These are phyloP conservation scores for Ceriops tagal DNA, from an alignment of 345 rosid genomes.

Conservation along the genomic window DNA sequence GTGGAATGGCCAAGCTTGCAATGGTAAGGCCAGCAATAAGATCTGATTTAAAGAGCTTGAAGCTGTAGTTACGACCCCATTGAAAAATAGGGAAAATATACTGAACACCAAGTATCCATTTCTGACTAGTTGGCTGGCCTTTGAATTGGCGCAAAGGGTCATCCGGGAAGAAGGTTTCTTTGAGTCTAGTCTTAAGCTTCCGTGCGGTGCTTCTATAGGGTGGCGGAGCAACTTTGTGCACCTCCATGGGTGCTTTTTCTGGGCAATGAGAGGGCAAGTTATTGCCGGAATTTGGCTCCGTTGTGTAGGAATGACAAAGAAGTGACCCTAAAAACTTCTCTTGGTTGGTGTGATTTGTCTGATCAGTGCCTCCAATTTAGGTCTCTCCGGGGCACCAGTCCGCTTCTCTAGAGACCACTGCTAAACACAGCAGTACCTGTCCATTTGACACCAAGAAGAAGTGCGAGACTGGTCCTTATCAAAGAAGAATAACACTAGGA, in stretches of 20 bases:
- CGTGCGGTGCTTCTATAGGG: conserved; percentile 55
- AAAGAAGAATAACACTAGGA: not conserved
- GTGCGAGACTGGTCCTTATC: not conserved
- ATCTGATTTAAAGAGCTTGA: conserved; percentile 78
- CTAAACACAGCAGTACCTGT: conserved; percentile 18
- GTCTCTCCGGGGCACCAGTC: conserved; percentile 11
- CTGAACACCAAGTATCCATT: conserved; percentile 64
- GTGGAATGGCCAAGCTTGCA: conserved; percentile 98
- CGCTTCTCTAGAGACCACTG: conserved; percentile 25
- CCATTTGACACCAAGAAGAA: conserved; percentile 4
- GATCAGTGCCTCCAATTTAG: conserved; percentile 9
- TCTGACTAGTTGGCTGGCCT: conserved; percentile 50
- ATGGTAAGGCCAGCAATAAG: conserved; percentile 87
- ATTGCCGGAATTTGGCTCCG: conserved; percentile 29
- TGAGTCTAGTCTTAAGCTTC: conserved; percentile 57
- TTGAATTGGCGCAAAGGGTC: conserved; percentile 95
- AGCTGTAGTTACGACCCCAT: conserved; percentile 78
- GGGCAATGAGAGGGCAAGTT: conserved; percentile 21
- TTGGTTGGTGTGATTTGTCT: not conserved
- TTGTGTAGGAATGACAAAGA: not conserved
- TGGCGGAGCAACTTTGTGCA: conserved; percentile 70
- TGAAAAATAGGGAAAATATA: conserved; percentile 82
- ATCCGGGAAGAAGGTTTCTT: conserved; percentile 92
- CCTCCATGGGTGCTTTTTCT: conserved; percentile 50
- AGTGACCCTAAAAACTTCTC: not conserved